phyloP scores from a whole-genome alignment of 768 basidiomycete species.

The Lactarius indigo region DNA sequence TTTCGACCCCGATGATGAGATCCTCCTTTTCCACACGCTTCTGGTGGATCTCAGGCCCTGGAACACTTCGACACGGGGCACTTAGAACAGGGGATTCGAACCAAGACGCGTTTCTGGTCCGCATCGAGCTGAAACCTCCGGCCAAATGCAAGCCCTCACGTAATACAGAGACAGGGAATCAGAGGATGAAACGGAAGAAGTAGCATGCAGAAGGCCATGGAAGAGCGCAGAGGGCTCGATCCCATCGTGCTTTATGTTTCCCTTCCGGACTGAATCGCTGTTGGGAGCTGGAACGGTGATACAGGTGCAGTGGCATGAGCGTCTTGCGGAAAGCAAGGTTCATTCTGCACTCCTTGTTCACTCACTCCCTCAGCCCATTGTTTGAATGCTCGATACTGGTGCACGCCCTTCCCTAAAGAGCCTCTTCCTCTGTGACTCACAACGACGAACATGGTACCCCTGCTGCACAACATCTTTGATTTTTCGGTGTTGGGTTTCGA shows the following conservation, averaged over 20 bases:
- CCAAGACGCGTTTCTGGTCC: slow-evolving; percentile 52
- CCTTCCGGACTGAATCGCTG: slow-evolving; percentile 71
- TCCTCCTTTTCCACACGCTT: slow-evolving; percentile 41
- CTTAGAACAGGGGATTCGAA: slow-evolving; percentile 64
- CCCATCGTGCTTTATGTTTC: slow-evolving; percentile 43
- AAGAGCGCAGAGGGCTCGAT: slow-evolving; percentile 26
- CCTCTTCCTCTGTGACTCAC: too few relatives aligned
- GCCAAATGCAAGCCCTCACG: too few relatives aligned
- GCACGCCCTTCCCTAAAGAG: too few relatives aligned
- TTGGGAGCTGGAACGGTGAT: slow-evolving; percentile 72
- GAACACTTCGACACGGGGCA: too few relatives aligned
- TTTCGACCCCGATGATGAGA: slow-evolving; percentile 75
- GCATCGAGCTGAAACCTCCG: slow-evolving; percentile 43
- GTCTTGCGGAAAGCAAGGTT: slow-evolving; percentile 86
- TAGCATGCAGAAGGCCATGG: neutral
- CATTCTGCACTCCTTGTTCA: slow-evolving; percentile 8
- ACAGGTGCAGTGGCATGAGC: too few relatives aligned
- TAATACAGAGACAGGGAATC: slow-evolving; percentile 13
- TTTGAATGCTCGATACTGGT: too few relatives aligned
- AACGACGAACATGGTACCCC: neutral
- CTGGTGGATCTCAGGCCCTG: slow-evolving; percentile 46
- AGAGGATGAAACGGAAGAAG: too few relatives aligned
- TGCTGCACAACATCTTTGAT: neutral
- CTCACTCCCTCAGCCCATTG: too few relatives aligned
- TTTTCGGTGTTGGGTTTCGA: slow-evolving; percentile 63